Base-by-base conservation (phyloP, 164 flowering plant species). In the Nymphaea colorata region DNA sequence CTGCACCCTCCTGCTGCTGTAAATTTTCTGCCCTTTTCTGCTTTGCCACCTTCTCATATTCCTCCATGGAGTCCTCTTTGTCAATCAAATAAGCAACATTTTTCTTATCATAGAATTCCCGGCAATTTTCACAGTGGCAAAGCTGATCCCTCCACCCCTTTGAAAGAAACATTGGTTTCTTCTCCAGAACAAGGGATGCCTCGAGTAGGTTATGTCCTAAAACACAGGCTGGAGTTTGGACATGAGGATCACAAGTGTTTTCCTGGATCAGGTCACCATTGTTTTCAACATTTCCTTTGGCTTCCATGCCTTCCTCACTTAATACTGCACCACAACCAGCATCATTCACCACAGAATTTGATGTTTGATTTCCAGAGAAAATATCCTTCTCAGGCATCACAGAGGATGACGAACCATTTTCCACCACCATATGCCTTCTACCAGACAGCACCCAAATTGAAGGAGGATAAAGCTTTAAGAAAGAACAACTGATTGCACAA, bases 11-110 rank as follows among this genome's bases (percentile, higher is more conserved):
- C 70, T 81, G 86, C 72, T 88, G 82, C 79, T 90, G 87, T 81
- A 88, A 67, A 67, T 90, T 91, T 75, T 92, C 94, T 72, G 83
- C 86, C 82, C 99, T 88, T 76, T 84, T 95, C 82, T 78, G 79
- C 76, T 83, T 86, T 41, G 86, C 99, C 73, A 82, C 74, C 71
- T 83, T 86, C 79, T 95, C 99, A 79, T 95, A 95, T 80, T 92
- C 97, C 17, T 76, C 86, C 65, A 95, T 92, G 4, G 98, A 76
- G 72, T 92, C 98, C 71, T 90, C 98, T 74, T 75, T 82, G 74
- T 87, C 98, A 69, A 87, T 81, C 70, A 95, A 80, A 82, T 76
- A 90, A 45, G 77, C 61, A 64, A 89, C 74, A 25, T 77, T 70
- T 79, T 85, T 90, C 74, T 78, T 76, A 47, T 68, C 71, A 72